Base-by-base conservation (phyloP, 108 stramenopile species). In the Cyclotella distinguenda region DNA sequence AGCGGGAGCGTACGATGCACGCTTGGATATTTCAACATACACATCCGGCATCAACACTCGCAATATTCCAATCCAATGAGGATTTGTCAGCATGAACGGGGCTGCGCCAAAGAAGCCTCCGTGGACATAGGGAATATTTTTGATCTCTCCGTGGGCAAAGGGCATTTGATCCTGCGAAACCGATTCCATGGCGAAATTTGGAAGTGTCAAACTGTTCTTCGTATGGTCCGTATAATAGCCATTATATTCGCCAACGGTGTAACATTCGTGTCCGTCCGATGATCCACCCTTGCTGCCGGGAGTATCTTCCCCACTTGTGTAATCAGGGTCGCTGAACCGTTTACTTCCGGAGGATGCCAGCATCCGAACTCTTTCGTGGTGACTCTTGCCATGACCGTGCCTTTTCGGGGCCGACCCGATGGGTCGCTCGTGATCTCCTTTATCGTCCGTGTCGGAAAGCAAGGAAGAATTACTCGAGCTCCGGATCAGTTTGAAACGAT, bases 81-180 rank as follows among this genome's bases (percentile, higher is more conserved):
- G 83, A 81, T 89, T 84, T 21, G 85, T 79, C 16, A 94, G 59
- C 70, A 94, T 82, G 61, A 90, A 94, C 0, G 93, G 93, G 3
- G 93, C 93, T 0, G 93, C 87, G 10, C 88, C 93, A 66, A 94
- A 94, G 67, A 85, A 94, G 11, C 89, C 87, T n/a, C 93, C 93
- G 65, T 94, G 93, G 15, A 85, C 82, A 43, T 94, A 94, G 0
- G 88, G 86, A 22, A 94, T 74, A 28, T 73, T 77, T 13, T 82
- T 60, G 13, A 93, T 88, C 40, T 79, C 73, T 40, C 84, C 84
- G 31, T 70, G 32, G 4, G 72, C 63, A 61, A 91, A 83, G 11
- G 80, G 74, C 57, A 86, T 73, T 60, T 88, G 84, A 77, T 91
- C 87, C 48, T 88, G 80, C 11, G 58, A 66, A 46, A 86, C 78